Evolutionary conservation across 208 protist species (phyloP).

Genomic region (Tritrichomonas musculus): DNA sequence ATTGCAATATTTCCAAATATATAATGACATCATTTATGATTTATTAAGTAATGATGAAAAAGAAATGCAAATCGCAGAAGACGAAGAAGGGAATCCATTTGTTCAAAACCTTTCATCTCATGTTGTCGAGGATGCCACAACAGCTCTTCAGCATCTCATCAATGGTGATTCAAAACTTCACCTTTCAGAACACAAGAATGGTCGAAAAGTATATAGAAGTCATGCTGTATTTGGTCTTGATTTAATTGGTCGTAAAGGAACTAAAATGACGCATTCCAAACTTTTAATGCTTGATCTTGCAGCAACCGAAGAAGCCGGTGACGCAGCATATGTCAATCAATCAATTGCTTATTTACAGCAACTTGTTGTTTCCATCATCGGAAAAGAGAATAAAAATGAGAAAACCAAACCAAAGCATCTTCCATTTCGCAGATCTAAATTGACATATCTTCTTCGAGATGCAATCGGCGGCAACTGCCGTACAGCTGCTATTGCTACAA

Average conservation of each 20-base stretch:
- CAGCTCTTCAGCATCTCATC: neutral
- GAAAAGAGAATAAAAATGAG: neutral
- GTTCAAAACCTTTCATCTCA: slow-evolving; percentile 10
- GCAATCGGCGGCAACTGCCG: slow-evolving; percentile 11
- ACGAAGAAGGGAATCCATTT: slow-evolving; percentile 4
- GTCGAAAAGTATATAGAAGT: neutral
- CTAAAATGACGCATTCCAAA: neutral
- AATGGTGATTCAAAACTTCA: slow-evolving; percentile 29
- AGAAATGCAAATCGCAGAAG: slow-evolving; percentile 30
- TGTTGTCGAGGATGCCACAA: neutral
- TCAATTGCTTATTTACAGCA: slow-evolving; percentile 26
- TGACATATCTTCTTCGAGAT: slow-evolving; percentile 31
- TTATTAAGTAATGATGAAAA: neutral
- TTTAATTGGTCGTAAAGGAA: neutral
- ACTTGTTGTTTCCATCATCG: neutral
- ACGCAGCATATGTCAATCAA: slow-evolving; percentile 2
- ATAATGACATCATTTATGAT: slow-evolving; percentile 33
- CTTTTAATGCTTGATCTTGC: neutral
- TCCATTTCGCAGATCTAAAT: neutral
- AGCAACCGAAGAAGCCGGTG: neutral
- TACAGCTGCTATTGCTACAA: neutral
- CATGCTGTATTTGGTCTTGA: neutral
- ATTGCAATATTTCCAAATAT: slow-evolving; percentile 21
- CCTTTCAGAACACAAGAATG: neutral
- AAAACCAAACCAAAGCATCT: neutral